Base-by-base conservation (phyloP, 2,329 filamentous ascomycete genomes). In the Calcarisporium arbuscula region DNA sequence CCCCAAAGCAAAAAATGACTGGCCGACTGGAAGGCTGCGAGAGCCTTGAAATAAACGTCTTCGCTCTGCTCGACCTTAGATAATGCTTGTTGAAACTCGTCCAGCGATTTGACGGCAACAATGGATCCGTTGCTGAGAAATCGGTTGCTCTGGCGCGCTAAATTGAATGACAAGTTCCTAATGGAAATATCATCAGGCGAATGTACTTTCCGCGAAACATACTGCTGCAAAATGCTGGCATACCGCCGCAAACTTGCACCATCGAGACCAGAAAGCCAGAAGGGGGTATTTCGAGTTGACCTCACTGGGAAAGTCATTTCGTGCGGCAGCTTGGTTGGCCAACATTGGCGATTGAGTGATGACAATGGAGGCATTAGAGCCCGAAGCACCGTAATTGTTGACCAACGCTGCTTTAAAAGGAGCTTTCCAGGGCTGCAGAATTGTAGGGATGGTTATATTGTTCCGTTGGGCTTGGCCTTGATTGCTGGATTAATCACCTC, bases 381-480 rank as follows among this genome's bases (percentile, higher is more conserved):
- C 49, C 1, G 45, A 42, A 1, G 58, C 58, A 19, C 60, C 58
- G 26, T 57, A 64, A 38, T 56, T 64, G 39, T 61, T 62, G 7
- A 64, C 28, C 4, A 57, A 35, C 2, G 56, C 54, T 1, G 31
- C 43, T 22, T 28, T 41, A n/a, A 33, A 39, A 2, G 31, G 19
- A 2, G 6, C 35, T 1, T 40, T 19, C 56, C 53, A 59, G 0
- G 49, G 39, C 9, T 28, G 42, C 50, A 2, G 32, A 16, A 3
- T 56, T 44, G 11, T 39, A 32, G 15, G 57, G 48, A 8, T 37
- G 38, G 29, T 53, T 45, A 12, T 30, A 15, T 19, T 3, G 37
- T 28, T 34, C n/a, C 17, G 26, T 17, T 5, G 22, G 19, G 36
- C 1, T 10, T 17, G 8, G 41, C 32, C 0, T 43, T 28, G 18